Evolutionary conservation across 2,329 filamentous ascomycete genomes (phyloP).

Genomic region (Septoria linicola): DNA sequence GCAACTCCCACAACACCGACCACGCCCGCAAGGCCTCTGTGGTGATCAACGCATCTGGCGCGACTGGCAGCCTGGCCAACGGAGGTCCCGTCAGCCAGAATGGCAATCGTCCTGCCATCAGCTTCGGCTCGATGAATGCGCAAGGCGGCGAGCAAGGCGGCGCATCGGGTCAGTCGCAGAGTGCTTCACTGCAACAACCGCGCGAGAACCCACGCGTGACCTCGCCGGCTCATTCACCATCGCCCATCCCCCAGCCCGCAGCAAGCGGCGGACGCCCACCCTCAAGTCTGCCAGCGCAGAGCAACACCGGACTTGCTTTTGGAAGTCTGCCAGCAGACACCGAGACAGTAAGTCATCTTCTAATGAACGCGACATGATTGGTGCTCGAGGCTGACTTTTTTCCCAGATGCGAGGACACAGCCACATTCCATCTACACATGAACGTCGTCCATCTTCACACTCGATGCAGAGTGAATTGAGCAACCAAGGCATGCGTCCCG

Average conservation of each 20-base stretch:
- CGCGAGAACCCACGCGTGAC: conserved; percentile 67
- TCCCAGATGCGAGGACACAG: conserved; percentile 30
- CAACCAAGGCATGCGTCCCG: conserved; percentile 53
- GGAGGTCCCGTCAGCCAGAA: conserved; percentile 63
- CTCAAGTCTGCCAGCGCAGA: conserved; percentile 68
- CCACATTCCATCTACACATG: conserved; percentile 59
- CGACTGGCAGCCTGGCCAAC: conserved; percentile 73
- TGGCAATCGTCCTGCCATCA: conserved; percentile 58
- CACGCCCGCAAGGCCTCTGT: conserved; percentile 86
- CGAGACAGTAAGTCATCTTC: conserved; percentile 59
- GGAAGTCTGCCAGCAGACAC: conserved; percentile 75
- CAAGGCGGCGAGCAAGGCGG: conserved; percentile 64
- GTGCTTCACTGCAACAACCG: conserved; percentile 55
- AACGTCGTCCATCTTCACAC: conserved; percentile 82
- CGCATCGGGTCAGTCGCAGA: conserved; percentile 66
- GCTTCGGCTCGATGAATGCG: conserved; percentile 75
- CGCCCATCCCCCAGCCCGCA: conserved; percentile 85
- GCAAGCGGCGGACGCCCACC: conserved; percentile 78
- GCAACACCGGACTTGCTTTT: conserved; percentile 72
- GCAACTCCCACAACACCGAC: conserved; percentile 56
- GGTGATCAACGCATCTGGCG: conserved; percentile 82
- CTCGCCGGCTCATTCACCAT: conserved; percentile 84
- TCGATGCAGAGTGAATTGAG: conserved; percentile 74
- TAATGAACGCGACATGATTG: conserved; percentile 24
- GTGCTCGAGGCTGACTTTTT: conserved; percentile 13